Evolutionary conservation across 345 rosid species (phyloP), one percentile per base, ranked within the genome.

Genomic region (Carallia pectinifolia): DNA sequence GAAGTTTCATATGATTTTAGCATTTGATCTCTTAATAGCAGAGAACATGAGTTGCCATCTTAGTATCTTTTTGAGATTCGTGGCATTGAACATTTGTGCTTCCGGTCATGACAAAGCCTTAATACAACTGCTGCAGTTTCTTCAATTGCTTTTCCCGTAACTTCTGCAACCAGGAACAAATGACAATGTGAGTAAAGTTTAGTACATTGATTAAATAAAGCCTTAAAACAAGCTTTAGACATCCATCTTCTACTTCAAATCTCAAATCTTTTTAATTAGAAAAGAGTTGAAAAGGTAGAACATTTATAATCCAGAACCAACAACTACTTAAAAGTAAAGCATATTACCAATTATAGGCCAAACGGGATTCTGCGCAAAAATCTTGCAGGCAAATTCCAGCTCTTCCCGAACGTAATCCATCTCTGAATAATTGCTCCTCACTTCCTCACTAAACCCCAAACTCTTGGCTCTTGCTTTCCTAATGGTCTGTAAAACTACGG

Each of bases 101-200:
- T 84, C 75, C 92, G 81, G 64, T 93, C 94, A 69, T 88, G 89
- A 71, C 78, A 83, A 65, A 91, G 87, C 85, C 90, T 88, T 79
- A 92, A 74, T 29, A 95, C 69, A 61, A 90, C 87, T 6, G 97
- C 97, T 1, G 93, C 96, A 68, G 92, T 90, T 86, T 95, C 97
- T 82, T 95, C 96, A 17, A 90, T 85, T 36, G 99, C 97, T 77
- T 91, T 91, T 61, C 87, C 97, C 12, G 97, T 91, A 70, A 92
- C 97, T 79, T 92, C 99, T 94, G 84, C 80, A 87, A 61, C 52
- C 50, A 60, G 55, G 50, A 56, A 76, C 37, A 66, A 78, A 29
- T 38, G 67, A 58, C 47, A 66, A 5, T 19, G 44, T 44, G 59
- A 12, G 34, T 29, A 50, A 39, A 70, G 40, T 67, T 67, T 58